Conservation (phyloP, 1,284 basidiomycete species). For the Pyrrhoderma lamaoense region DNA sequence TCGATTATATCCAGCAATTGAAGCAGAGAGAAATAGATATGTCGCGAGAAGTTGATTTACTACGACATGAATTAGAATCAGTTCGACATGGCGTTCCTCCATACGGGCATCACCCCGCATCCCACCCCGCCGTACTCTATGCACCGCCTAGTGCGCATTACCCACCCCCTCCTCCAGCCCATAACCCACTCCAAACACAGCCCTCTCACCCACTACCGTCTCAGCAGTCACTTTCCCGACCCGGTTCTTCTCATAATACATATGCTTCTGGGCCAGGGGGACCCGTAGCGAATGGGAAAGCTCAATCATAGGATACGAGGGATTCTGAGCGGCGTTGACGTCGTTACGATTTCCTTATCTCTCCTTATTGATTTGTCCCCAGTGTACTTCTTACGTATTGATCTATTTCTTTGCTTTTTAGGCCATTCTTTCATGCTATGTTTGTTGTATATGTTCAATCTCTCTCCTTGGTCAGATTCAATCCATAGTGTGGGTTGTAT, state of each 20-base stretch:
- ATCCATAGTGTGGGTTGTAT: neutral
- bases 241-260: constrained; percentile 42
- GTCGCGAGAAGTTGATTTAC: constrained; percentile 68
- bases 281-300: constrained; percentile 15
- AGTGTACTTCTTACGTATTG: constrained; percentile 15
- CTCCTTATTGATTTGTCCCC: neutral
- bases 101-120: constrained; percentile 37
- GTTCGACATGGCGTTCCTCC: constrained; percentile 52
- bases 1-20: constrained; percentile 77
- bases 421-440: constrained; percentile 1
- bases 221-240: constrained; percentile 27
- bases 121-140: constrained; percentile 49
- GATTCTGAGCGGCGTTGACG: constrained; percentile 4
- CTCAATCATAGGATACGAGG: constrained; percentile 7
- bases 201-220: constrained; percentile 37
- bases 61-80: constrained; percentile 67
- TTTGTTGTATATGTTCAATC: constrained; percentile 5
- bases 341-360: neutral
- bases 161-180: constrained; percentile 22
- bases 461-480: too few species aligned
- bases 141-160: constrained; percentile 22
- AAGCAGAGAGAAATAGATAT: constrained; percentile 73
- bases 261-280: constrained; percentile 34
- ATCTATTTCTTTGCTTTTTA: constrained; percentile 10
- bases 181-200: constrained; percentile 25